A percentile compares a stretch with the other conserved stretches of the same genome.
Evolutionary conservation across 2,329 filamentous ascomycete species (phyloP).

Genomic region (Pleomassaria siparia): DNA sequence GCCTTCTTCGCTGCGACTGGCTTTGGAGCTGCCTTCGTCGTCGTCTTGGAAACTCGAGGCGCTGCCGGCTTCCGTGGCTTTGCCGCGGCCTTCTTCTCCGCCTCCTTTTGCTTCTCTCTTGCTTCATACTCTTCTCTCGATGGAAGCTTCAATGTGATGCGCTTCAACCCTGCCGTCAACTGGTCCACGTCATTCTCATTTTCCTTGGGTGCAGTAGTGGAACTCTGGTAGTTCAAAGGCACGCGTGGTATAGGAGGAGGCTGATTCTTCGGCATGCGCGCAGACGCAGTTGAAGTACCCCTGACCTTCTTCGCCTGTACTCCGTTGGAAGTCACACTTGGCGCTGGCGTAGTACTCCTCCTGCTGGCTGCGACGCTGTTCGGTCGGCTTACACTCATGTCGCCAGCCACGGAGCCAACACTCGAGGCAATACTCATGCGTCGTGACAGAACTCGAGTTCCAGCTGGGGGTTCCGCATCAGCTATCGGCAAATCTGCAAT

Average conservation of each 20-base stretch:
- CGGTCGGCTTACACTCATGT: constrained; percentile 36
- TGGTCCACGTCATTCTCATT: constrained; percentile 48
- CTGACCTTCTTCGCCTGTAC: constrained; percentile 64
- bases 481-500: constrained; percentile 41
- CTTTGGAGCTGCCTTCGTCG: constrained; percentile 19
- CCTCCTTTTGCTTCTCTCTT: constrained; percentile 49
- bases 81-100: constrained; percentile 42
- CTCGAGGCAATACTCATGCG: constrained; percentile 51
- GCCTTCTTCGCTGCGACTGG: constrained; percentile 22
- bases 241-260: constrained; percentile 48
- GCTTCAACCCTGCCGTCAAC: constrained; percentile 56
- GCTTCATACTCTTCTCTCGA: constrained; percentile 59
- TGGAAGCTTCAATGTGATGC: constrained; percentile 61
- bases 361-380: constrained; percentile 44
- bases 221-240: constrained; percentile 39
- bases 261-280: constrained; percentile 38
- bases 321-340: constrained; percentile 28
- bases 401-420: constrained; percentile 41
- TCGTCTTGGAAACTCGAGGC: constrained; percentile 13
- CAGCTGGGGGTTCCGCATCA: constrained; percentile 20
- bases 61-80: constrained; percentile 31
- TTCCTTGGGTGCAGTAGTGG: constrained; percentile 23
- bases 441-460: constrained; percentile 32
- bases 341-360: constrained; percentile 24
- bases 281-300: constrained; percentile 41